Conservation (phyloP, 2,329 filamentous ascomycete genomes). For the Hypoxylon rubiginosum region DNA sequence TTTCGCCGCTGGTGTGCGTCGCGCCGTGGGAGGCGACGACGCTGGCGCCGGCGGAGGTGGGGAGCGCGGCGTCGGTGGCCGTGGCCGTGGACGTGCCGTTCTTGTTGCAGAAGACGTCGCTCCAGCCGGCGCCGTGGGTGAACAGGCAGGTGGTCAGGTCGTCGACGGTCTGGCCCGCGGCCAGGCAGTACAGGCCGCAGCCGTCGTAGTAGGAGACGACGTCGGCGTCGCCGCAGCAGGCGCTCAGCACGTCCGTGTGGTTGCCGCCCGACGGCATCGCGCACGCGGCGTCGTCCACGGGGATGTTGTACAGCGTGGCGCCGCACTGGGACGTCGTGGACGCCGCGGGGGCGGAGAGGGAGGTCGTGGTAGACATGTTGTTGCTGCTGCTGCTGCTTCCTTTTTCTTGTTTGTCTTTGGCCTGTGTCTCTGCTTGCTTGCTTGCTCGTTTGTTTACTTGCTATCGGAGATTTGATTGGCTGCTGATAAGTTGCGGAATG, state of each 20-base stretch:
- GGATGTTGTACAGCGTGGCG: constrained; percentile 57
- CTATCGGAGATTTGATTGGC: neutral
- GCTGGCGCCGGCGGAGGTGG: constrained; percentile 51
- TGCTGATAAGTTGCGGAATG: neutral
- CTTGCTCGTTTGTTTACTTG: neutral
- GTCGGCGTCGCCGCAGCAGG: constrained; percentile 61
- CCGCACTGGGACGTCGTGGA: constrained; percentile 43
- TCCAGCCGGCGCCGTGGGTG: constrained; percentile 54
- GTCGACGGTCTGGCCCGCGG: constrained; percentile 54
- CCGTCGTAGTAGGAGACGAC: constrained; percentile 61
- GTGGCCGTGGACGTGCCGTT: constrained; percentile 56
- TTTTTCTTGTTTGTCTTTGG: neutral
- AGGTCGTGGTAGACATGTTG: constrained; percentile 41
- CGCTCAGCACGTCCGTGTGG: constrained; percentile 58
- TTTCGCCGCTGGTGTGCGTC: neutral
- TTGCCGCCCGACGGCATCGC: constrained; percentile 57
- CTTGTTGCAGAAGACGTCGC: constrained; percentile 61
- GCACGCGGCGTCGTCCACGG: constrained; percentile 60
- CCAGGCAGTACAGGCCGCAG: constrained; percentile 66
- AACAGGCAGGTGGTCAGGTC: constrained; percentile 57
- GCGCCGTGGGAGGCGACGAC: constrained; percentile 47
- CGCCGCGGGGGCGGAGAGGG: constrained; percentile 40
- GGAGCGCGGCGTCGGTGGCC: constrained; percentile 50
- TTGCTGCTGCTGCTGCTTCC: neutral
- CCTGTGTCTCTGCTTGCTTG: neutral